Evolutionary conservation across 345 rosid genomes (phyloP).

Genomic region (Trapa bicornis): DNA sequence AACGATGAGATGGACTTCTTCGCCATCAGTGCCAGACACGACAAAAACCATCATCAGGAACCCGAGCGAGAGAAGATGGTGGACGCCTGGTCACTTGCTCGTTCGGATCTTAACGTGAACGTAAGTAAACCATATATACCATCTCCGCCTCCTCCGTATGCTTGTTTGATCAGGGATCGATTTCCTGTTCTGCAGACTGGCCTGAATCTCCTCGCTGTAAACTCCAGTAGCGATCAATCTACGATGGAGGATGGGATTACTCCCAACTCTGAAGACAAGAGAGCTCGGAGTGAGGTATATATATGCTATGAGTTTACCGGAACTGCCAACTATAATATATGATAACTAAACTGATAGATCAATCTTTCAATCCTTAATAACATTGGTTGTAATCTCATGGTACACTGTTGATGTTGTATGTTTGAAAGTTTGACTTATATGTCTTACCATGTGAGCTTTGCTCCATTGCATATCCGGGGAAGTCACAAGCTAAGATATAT

Average conservation of each 20-base stretch:
- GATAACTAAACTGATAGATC: not conserved
- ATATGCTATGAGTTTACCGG: not conserved
- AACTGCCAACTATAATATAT: not conserved
- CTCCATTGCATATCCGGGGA: too few relatives aligned
- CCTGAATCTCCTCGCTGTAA: conserved; percentile 44
- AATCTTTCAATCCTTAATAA: too few relatives aligned
- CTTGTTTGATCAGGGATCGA: not conserved
- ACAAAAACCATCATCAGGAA: conserved; percentile 2
- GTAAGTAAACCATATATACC: conserved; percentile 14
- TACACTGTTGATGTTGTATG: too few relatives aligned
- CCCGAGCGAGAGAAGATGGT: conserved; percentile 4
- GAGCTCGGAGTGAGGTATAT: conserved; percentile 37
- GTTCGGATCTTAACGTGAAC: conserved; percentile 27
- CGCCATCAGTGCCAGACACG: conserved; percentile 14
- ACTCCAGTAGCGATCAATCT: conserved; percentile 52
- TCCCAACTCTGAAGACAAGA: conserved; percentile 33
- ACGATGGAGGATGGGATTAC: conserved; percentile 51
- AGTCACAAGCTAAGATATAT: too few relatives aligned
- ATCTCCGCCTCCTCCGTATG: not conserved
- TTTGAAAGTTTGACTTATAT: too few relatives aligned
- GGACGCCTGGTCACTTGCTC: conserved; percentile 7
- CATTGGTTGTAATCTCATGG: too few relatives aligned
- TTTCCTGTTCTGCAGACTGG: conserved; percentile 32
- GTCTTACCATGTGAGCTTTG: too few relatives aligned
- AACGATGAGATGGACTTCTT: conserved; percentile 51